phyloP scores from a whole-genome alignment of 306 rosid species.

The Betula pendula region DNA sequence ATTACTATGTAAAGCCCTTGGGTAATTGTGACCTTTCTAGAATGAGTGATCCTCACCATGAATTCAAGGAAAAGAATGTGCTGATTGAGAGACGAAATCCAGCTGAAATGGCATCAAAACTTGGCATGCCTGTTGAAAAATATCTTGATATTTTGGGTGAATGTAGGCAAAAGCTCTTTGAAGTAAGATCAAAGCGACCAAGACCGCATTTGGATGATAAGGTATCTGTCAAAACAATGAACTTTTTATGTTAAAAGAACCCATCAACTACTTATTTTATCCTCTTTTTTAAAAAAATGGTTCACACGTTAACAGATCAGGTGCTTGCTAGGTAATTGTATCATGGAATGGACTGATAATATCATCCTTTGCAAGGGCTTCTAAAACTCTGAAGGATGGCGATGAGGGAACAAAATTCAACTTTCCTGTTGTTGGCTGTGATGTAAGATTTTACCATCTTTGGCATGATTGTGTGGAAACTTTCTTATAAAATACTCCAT shows the following conservation, averaged over 20 bases:
- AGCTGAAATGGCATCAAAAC: conserved; percentile 65
- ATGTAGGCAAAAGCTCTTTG: conserved; percentile 74
- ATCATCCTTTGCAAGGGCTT: conserved; percentile 93
- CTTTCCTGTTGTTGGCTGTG: conserved; percentile 76
- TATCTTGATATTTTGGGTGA: conserved; percentile 69
- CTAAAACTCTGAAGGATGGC: conserved; percentile 73
- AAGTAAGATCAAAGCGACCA: conserved; percentile 69
- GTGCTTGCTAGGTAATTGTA: conserved; percentile 76
- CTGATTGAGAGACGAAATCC: conserved; percentile 68
- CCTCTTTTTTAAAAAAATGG: neutral
- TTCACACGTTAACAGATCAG: conserved; percentile 21
- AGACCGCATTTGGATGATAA: conserved; percentile 95
- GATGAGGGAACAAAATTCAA: conserved; percentile 55
- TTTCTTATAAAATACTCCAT: neutral
- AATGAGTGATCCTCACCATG: conserved; percentile 90
- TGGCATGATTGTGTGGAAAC: conserved; percentile 2
- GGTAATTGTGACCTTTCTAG: conserved; percentile 88
- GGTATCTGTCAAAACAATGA: conserved; percentile 38
- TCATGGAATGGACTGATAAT: conserved; percentile 93
- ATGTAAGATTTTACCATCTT: conserved; percentile 55
- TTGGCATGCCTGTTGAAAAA: conserved; percentile 60
- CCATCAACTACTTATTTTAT: neutral
- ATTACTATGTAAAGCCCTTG: conserved; percentile 62
- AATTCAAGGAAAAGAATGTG: conserved; percentile 79
- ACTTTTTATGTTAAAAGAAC: conserved; percentile 4